phyloP scores from a whole-genome alignment of 192 early-diverging fungal genomes.

The Backusella circina region DNA sequence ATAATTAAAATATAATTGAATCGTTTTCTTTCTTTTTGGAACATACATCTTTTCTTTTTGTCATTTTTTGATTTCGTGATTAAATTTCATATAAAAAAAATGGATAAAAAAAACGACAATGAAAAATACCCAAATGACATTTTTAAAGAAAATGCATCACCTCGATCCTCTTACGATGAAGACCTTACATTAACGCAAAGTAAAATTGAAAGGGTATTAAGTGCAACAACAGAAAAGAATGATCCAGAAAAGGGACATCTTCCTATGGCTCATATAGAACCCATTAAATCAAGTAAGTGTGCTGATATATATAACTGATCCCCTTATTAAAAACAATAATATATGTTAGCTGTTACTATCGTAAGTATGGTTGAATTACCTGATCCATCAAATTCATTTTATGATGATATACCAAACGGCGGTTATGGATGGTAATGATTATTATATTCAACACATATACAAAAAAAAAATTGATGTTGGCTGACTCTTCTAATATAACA shows the following conservation, averaged over 20 bases:
- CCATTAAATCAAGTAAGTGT: background rate
- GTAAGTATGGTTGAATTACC: constrained; percentile 11
- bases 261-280: background rate
- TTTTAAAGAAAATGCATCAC: background rate
- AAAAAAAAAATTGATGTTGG: too few relatives aligned
- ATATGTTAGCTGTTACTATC: background rate
- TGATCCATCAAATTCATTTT: background rate
- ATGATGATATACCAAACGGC: constrained; percentile 6
- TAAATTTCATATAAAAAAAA: too few relatives aligned
- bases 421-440: constrained; percentile 11
- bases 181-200: background rate
- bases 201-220: background rate
- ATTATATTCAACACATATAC: too few relatives aligned
- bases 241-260: background rate
- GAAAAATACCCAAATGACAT: background rate
- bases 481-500: too few relatives aligned
- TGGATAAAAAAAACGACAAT: background rate
- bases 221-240: background rate
- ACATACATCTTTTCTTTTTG: background rate
- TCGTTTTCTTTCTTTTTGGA: background rate
- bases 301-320: background rate
- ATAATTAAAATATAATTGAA: background rate
- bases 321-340: background rate
- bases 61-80: background rate
- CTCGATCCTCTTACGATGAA: background rate